Base-by-base conservation (phyloP, 257 asterid species). In the Fraxinus americana region DNA sequence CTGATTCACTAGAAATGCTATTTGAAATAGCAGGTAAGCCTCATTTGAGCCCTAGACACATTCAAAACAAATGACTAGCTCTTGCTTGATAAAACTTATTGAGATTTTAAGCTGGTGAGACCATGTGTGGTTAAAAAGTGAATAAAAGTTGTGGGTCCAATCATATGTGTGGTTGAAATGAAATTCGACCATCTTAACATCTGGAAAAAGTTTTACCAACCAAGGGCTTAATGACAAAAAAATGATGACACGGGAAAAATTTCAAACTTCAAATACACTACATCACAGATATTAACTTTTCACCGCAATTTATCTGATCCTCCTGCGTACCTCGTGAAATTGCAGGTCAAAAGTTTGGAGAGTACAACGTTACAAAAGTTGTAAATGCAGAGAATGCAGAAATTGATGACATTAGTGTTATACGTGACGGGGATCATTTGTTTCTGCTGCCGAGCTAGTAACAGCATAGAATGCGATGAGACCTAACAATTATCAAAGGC, bases 391-490 rank as follows among this genome's bases (percentile, higher is more conserved):
- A 94, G 76, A 79, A 87, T 71, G 97, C 97, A 80, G 97, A 91
- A 80, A 87, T 94, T 79, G 98, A 94, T 38, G 96, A 94, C 83
- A 4, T 90, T 41, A 84, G 84, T 66, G 94, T 90, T 73, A 70
- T 94, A 77, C 85, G 93, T 68, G 98, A 94, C 70, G 97, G 96
- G 11, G 99, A 94, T 77, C 97, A 92, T 82, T 73, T 94, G 85
- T 92, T 88, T 83, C 83, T 94, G 61, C 68, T 84, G 75, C 78
- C 86, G 73, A 85, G 79, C 65, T 73, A 67, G 67, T 48, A 78
- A 4, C 66, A 73, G 59, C 84, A 45, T 43, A 80, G 79, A 79
- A 74, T 32, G 69, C 54, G 73, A 79, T 38, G 75, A 45, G 38
- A 85, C 52, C 76, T 81, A 76, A 70, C 80, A 74, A 57, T 32